phyloP scores from a whole-genome alignment of 2,329 filamentous ascomycete species.

The Berkeleyomyces basicola region DNA sequence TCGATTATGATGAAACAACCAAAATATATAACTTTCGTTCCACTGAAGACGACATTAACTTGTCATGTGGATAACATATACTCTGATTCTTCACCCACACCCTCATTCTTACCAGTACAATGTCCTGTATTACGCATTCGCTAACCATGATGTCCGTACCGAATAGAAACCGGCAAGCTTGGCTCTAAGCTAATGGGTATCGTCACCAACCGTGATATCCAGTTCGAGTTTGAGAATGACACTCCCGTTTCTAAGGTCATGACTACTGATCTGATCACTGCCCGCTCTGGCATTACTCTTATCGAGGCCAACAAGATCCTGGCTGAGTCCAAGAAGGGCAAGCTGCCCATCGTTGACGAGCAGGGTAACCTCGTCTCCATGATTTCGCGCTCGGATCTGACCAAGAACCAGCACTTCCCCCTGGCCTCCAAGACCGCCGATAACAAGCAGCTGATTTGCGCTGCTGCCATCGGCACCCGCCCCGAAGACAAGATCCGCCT shows the following conservation, averaged over 20 bases:
- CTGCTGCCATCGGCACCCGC: constrained; percentile 86
- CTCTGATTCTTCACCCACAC: constrained; percentile 15
- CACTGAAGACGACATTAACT: constrained; percentile 67
- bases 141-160: constrained; percentile 9
- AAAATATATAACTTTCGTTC: constrained; percentile 99
- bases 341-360: constrained; percentile 80
- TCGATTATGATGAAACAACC: constrained; percentile 59
- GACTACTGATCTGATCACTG: constrained; percentile 88
- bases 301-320: constrained; percentile 85
- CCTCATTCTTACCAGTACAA: constrained; percentile 29
- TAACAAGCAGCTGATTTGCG: constrained; percentile 94
- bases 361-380: constrained; percentile 76
- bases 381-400: constrained; percentile 86
- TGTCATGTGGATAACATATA: constrained; percentile 56
- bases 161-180: constrained; percentile 70
- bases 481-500: constrained; percentile 83
- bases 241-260: constrained; percentile 76
- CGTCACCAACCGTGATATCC: constrained; percentile 92
- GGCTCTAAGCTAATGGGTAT: constrained; percentile 95
- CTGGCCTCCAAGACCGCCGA: constrained; percentile 89
- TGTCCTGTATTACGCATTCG: not conserved
- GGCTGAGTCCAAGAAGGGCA: constrained; percentile 93
- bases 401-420: constrained; percentile 96
- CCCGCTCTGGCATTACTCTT: constrained; percentile 64
- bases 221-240: constrained; percentile 68